A percentile compares a stretch with the other conserved stretches of the same genome.
These are phyloP conservation scores for Boletellus ananiceps DNA, from an alignment of 768 basidiomycete species.

Conservation along the genomic window DNA sequence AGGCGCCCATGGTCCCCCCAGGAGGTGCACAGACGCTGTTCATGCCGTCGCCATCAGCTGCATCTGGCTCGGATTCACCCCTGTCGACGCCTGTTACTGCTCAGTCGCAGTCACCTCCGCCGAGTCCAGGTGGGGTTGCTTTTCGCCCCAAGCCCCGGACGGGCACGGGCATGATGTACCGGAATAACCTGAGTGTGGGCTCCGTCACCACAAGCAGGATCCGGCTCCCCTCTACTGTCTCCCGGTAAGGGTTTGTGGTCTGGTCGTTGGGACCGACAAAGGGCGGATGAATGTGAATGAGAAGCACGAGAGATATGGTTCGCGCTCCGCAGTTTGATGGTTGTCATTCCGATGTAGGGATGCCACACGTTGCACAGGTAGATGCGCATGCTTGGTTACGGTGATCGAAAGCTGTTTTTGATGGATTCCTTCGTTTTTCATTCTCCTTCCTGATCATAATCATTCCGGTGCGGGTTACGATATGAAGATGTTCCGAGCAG, in stretches of 20 bases:
- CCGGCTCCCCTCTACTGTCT: slow-evolving; percentile 32
- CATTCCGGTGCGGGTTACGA: background rate
- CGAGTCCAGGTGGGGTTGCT: slow-evolving; percentile 16
- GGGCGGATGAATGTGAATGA: slow-evolving; percentile 1
- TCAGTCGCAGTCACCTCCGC: slow-evolving; percentile 19
- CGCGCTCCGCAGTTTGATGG: slow-evolving; percentile 4
- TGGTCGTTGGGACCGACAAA: background rate
- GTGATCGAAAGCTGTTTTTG: slow-evolving; percentile 5
- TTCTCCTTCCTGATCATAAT: slow-evolving; percentile 1
- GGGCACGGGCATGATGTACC: slow-evolving; percentile 68
- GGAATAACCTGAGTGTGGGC: slow-evolving; percentile 29
- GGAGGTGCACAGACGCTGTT: slow-evolving; percentile 21
- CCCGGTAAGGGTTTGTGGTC: slow-evolving; percentile 9
- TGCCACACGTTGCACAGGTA: slow-evolving; percentile 1
- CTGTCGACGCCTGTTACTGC: slow-evolving; percentile 8
- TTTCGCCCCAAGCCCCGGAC: slow-evolving; percentile 51
- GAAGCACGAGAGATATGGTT: background rate
- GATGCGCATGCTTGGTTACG: slow-evolving; percentile 8
- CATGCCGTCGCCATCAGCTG: slow-evolving; percentile 3
- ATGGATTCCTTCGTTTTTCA: slow-evolving; percentile 4
- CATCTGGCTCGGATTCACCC: slow-evolving; percentile 9
- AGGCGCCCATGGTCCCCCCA: slow-evolving; percentile 12
- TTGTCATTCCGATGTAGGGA: slow-evolving; percentile 9
- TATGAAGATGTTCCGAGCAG: background rate
- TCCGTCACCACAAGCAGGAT: slow-evolving; percentile 34